A percentile compares a stretch with the other conserved stretches of the same genome.
Conservation (phyloP, 176 grass and related monocot genomes). For the Secale cereale region DNA sequence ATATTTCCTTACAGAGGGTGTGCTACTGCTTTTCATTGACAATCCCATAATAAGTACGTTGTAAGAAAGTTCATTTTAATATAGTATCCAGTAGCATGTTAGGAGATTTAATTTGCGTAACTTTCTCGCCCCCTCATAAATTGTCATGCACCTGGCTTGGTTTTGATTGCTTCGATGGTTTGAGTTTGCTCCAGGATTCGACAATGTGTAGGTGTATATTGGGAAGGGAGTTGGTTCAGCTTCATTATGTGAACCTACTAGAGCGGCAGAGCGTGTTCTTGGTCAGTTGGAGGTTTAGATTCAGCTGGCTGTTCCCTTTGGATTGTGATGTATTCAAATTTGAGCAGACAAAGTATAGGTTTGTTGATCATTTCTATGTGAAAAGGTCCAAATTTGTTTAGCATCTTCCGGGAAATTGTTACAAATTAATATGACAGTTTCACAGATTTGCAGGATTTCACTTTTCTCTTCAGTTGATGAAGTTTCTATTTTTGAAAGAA, state of each 20-base stretch:
- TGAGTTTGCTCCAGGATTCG: not conserved
- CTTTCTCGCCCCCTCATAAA: not conserved
- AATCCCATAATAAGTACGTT: not conserved
- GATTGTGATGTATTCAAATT: not conserved
- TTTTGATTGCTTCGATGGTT: not conserved
- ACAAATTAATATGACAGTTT: no score
- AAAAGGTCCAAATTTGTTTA: not conserved
- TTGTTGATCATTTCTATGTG: not conserved
- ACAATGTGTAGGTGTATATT: not conserved
- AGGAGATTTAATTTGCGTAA: not conserved
- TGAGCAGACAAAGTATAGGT: not conserved
- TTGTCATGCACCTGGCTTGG: not conserved
- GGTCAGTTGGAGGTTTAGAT: not conserved
- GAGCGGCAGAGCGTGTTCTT: not conserved
- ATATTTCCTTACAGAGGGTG: not conserved
- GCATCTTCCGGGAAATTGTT: not conserved
- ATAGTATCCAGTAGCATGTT: not conserved
- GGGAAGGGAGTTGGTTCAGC: not conserved
- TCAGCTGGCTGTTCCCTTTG: constrained; percentile 7
- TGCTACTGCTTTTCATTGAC: not conserved
- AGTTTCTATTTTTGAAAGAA: no score
- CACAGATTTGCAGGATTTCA: no score
- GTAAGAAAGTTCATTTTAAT: not conserved
- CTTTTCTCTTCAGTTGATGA: no score
- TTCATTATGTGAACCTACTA: not conserved